A percentile compares a stretch with the other conserved stretches of the same genome.
Evolutionary conservation across 805 yeast genomes (phyloP).

Genomic region (Diddensiella transvaalensis): DNA sequence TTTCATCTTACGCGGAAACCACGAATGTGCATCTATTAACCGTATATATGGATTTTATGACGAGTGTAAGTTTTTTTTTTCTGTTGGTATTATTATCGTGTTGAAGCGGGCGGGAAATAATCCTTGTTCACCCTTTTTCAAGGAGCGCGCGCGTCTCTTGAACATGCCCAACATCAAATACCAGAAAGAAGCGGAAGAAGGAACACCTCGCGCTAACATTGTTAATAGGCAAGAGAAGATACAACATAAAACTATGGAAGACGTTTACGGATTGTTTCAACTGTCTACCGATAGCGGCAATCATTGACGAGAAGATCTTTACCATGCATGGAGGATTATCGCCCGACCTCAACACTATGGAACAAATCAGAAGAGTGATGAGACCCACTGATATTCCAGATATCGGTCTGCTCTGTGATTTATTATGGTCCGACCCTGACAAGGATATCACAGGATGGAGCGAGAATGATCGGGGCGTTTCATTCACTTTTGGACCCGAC

Average conservation of each 20-base stretch:
- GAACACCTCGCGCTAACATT: too few species aligned
- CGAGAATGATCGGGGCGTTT: constrained; percentile 98
- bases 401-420: constrained; percentile 92
- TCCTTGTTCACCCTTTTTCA: too few species aligned
- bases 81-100: constrained; percentile 25
- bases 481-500: constrained; percentile 99
- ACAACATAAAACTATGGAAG: constrained; percentile 97
- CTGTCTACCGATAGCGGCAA: constrained; percentile 97
- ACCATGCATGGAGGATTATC: constrained; percentile 99
- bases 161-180: too few species aligned
- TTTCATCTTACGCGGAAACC: constrained; percentile 95
- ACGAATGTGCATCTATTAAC: constrained; percentile 97
- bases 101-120: too few species aligned
- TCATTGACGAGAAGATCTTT: constrained; percentile 95
- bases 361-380: constrained; percentile 97
- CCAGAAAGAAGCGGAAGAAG: too few species aligned
- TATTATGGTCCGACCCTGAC: constrained; percentile 98
- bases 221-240: constrained; percentile 84
- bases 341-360: constrained; percentile 97
- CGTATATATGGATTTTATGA: constrained; percentile 98
- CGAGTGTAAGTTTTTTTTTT: constrained; percentile 67
- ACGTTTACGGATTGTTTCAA: constrained; percentile 98
- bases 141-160: too few species aligned
- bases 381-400: constrained; percentile 99
- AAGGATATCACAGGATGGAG: constrained; percentile 98